Evolutionary conservation across 345 rosid genomes (phyloP), one percentile per base, ranked within the genome.

Genomic region (Raphanus raphanistrum): DNA sequence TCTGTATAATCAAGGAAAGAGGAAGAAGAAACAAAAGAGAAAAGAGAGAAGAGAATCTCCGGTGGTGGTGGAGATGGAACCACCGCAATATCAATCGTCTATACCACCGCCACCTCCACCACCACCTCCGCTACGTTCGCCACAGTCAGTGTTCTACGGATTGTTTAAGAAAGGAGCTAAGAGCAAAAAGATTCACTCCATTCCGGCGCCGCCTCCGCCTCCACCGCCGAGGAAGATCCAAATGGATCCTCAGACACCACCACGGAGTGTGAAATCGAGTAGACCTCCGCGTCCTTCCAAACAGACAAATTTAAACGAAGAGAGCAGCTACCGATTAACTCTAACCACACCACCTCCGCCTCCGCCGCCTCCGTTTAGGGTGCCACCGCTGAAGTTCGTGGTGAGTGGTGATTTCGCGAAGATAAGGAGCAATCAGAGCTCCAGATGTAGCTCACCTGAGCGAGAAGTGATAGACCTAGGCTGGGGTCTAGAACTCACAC

Each of bases 201-300:
- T 80, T 17, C 78, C 88, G 11, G 59, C 88, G 13, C 82, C 89
- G 11, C 82, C 89, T 12, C 85, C 88, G 1, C 85, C 86, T 2
- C 90, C 91, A 2, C 88, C 84, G 9, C 83, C 82, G 12, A 66
- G 82, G 75, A 76, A 79, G 9, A 59, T 67, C 70, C 17, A 82
- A 74, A 45, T 60, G 8, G 66, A 75, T 63, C 84, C 86, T 27
- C 80, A 82, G 17, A 82, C 88, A 61, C 66, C 85, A 54, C 60
- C 82, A 8, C 81, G 83, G 4, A 83, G 80, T 64, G 38, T 31
- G 0, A 75, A 75, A 10, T 63, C 60, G 13, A 79, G 86, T 43
- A 86, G 83, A 81, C 98, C 98, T 12, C 98, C 97, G 7, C 80
- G 87, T 54, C 94, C 93, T 7, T 60, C 76, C 3, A 86, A 82